Conservation (phyloP, 2,329 filamentous ascomycete genomes). For the Elsinoe batatas region DNA sequence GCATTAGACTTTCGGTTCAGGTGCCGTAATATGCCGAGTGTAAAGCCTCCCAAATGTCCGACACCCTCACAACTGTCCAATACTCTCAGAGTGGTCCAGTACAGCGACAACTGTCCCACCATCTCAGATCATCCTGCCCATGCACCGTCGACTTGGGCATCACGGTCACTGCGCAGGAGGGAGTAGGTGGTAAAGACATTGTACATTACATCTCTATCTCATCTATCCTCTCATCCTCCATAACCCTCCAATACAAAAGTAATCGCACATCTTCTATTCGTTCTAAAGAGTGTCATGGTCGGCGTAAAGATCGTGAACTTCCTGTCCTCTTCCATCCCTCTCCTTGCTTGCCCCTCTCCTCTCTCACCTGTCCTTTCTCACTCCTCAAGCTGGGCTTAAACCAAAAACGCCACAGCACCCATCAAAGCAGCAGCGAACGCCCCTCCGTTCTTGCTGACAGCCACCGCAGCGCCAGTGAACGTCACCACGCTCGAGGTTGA, state of each 20-base stretch:
- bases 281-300: constrained; percentile 8
- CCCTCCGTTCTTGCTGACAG: not conserved
- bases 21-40: no score
- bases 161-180: not conserved
- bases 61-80: no score
- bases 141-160: no score
- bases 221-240: not conserved
- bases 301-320: constrained; percentile 7
- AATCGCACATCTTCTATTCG: no score
- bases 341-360: no score
- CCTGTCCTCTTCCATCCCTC: not conserved
- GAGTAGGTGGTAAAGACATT: not conserved
- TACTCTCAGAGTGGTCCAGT: no score
- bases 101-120: no score
- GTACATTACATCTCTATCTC: constrained; percentile 1
- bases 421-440: not conserved
- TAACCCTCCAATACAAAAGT: not conserved
- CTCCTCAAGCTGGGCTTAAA: not conserved
- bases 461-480: not conserved
- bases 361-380: no score
- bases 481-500: not conserved
- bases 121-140: no score
- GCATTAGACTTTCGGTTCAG: no score
- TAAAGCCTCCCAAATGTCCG: no score
- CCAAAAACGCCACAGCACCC: not conserved